Evolutionary conservation across 139 green algal genomes (phyloP).

Genomic region (Chlorella sp.): DNA sequence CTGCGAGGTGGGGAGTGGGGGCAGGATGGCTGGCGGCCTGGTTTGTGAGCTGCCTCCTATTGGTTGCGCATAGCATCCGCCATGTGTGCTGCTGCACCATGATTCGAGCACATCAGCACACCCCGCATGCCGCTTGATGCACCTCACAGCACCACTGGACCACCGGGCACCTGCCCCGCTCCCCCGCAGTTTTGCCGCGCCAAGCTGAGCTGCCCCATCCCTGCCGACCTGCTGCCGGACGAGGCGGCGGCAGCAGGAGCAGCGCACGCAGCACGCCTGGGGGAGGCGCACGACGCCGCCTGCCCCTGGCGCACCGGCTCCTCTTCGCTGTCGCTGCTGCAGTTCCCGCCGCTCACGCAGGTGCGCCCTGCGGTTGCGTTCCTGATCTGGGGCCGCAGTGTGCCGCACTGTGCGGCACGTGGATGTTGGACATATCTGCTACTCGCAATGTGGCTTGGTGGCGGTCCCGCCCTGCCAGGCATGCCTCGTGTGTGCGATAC

Average conservation of each 20-base stretch:
- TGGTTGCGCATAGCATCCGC: neutral
- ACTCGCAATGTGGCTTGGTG: too few species aligned
- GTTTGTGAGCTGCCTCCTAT: too few species aligned
- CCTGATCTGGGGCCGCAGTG: too few species aligned
- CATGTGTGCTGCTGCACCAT: too few species aligned
- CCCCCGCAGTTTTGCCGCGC: conserved; percentile 54
- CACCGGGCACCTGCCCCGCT: too few species aligned
- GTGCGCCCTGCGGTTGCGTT: conserved; percentile 17
- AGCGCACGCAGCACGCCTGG: conserved; percentile 41
- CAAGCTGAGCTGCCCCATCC: conserved; percentile 60
- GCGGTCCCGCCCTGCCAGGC: too few species aligned
- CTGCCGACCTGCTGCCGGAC: conserved; percentile 39
- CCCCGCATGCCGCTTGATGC: neutral
- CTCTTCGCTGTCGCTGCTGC: conserved; percentile 53
- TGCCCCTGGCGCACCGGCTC: conserved; percentile 65
- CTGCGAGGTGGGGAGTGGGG: conserved; percentile 56
- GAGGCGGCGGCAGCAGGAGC: conserved; percentile 37
- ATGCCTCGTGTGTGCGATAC: too few species aligned
- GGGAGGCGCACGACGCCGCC: conserved; percentile 42
- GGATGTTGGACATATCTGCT: too few species aligned
- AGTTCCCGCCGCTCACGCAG: conserved; percentile 55
- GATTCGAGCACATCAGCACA: too few species aligned
- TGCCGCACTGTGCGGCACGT: too few species aligned
- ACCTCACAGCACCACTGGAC: neutral
- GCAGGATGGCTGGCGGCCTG: too few species aligned